Base-by-base conservation (phyloP, 2,329 filamentous ascomycete genomes). In the Pseudogymnoascus sp. region DNA sequence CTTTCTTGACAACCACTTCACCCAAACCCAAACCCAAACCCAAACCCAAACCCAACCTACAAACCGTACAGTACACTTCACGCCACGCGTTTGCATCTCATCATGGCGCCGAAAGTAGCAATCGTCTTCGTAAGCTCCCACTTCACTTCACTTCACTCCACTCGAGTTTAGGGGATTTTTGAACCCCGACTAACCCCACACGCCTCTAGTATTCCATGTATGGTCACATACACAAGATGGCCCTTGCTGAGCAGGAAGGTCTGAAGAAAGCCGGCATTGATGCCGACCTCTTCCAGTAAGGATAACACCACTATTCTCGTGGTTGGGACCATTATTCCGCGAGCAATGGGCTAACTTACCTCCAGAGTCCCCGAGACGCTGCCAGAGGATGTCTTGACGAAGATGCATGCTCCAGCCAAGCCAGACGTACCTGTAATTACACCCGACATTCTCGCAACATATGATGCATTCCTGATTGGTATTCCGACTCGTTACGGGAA, bases 401-500 rank as follows among this genome's bases (percentile, higher is more conserved):
- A 96, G 85, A 96, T 99, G 92, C 78, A 96, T 79, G 95, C 95
- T 31, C 89, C 92, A 4, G 74, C 86, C 69, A 96, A 96, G 81
- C 75, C 82, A 68, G 81, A 84, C 73, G 79, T 95, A 75, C 83
- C 87, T 64, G 76, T 91, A 69, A 81, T 87, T 60, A 75, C 82
- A 16, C 81, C 85, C 5, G 61, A 73, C 11, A 79, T 76, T 33
- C 87, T 97, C 46, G 84, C 87, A 73, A 67, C 80, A 61, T 98
- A 96, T 80, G 93, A 98, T 73, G 95, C 81, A 69, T 88, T 97
- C 81, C 87, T 99, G 68, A 84, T 98, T 72, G 95, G 95, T 69
- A 95, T 98, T 76, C 95, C 95, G 65, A 99, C 95, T 61, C 86
- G 95, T 69, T 99, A 91, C 80, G 95, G 95, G 72, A 98, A 96